phyloP scores from a whole-genome alignment of 345 rosid species.

The Alliaria petiolata region DNA sequence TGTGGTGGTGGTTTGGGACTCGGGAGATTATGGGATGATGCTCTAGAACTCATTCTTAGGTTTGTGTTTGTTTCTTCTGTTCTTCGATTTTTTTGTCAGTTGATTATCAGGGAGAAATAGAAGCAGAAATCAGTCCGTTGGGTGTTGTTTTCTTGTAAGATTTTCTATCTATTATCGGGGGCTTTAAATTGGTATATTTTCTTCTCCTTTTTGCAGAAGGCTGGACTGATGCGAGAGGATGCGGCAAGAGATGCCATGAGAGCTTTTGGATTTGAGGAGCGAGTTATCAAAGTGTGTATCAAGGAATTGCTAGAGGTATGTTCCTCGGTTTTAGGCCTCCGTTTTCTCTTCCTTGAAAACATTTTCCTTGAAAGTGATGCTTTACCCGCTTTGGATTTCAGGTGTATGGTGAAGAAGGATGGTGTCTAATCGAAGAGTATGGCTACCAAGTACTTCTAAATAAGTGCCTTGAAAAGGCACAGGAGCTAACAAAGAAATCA shows the following conservation, averaged over 20 bases:
- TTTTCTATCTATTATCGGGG: background rate
- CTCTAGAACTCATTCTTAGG: background rate
- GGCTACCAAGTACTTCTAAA: conserved; percentile 27
- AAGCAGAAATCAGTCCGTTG: background rate
- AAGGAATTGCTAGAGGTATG: conserved; percentile 33
- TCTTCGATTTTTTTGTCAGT: background rate
- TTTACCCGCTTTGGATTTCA: background rate
- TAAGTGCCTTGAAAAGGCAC: conserved; percentile 14
- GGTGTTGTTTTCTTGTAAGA: background rate
- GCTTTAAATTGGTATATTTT: background rate
- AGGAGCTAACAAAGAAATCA: background rate
- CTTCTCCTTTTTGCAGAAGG: background rate
- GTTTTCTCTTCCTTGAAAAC: background rate
- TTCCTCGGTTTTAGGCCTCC: background rate
- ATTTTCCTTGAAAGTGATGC: too few species aligned
- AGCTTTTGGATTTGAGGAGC: conserved; percentile 25
- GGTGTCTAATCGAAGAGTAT: conserved; percentile 36
- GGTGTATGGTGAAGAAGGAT: conserved; percentile 39
- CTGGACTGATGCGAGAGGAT: conserved; percentile 36
- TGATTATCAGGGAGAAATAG: background rate
- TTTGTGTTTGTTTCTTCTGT: background rate
- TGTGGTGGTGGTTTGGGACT: background rate
- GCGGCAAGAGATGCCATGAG: conserved; percentile 43
- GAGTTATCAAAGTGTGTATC: conserved; percentile 23
- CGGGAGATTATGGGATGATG: background rate